Conservation (phyloP, 2,329 filamentous ascomycete species). For the Escovopsis sp. region DNA sequence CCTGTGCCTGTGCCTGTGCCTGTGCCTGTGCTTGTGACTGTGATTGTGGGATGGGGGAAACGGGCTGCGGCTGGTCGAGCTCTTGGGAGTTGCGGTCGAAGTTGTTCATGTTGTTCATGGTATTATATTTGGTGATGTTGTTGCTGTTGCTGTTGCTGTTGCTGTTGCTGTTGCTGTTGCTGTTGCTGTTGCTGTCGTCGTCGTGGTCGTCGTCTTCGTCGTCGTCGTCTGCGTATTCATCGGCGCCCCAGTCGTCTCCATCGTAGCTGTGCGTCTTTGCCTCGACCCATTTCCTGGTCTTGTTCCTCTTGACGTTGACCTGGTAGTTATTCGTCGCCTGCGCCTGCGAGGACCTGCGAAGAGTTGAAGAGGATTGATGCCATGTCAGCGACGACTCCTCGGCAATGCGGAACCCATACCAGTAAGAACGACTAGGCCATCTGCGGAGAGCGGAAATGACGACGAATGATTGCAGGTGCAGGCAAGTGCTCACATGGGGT, state of each 20-base stretch:
- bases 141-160: no score
- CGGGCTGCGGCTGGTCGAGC: no score
- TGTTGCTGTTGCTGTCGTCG: background rate
- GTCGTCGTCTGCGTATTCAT: slow-evolving; percentile 44
- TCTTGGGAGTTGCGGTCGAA: no score
- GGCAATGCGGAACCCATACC: background rate
- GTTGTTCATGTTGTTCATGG: no score
- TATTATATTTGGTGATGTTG: no score
- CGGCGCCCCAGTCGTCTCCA: slow-evolving; percentile 82
- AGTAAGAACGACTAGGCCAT: no score
- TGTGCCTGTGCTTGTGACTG: no score
- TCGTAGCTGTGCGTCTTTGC: slow-evolving; percentile 78
- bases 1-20: no score
- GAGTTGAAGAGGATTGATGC: background rate
- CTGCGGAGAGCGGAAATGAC: background rate
- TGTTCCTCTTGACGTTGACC: slow-evolving; percentile 73
- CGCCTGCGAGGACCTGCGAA: slow-evolving; percentile 16
- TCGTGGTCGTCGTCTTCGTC: slow-evolving; percentile 29
- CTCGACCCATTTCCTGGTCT: slow-evolving; percentile 91
- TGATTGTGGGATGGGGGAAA: no score
- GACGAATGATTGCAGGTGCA: background rate
- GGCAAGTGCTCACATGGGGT: slow-evolving; percentile 4
- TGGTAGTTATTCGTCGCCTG: slow-evolving; percentile 40
- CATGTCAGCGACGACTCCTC: no score
- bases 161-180: no score